A percentile compares a stretch with the other conserved stretches of the same genome.
Evolutionary conservation across 2,329 filamentous ascomycete species (phyloP).

Genomic region (Aureobasidium uvarum): DNA sequence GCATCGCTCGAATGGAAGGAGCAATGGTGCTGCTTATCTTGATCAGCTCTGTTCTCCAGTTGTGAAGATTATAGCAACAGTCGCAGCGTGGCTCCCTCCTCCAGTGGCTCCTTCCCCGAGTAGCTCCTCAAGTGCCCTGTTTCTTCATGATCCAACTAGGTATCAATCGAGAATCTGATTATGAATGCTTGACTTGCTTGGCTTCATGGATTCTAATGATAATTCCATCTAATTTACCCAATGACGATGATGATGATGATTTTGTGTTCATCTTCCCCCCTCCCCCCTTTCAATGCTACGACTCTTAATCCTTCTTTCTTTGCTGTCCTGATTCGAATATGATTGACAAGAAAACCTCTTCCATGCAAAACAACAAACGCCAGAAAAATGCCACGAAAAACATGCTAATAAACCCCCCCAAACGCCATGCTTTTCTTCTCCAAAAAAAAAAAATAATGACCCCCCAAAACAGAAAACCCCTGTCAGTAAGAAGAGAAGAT

Average conservation of each 20-base stretch:
- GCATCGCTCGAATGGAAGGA: too few relatives aligned
- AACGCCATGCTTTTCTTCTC: constrained; percentile 2
- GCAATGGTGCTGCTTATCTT: too few relatives aligned
- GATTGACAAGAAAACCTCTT: background rate
- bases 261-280: background rate
- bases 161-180: too few relatives aligned
- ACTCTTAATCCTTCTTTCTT: background rate
- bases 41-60: too few relatives aligned
- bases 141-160: too few relatives aligned
- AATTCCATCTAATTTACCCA: background rate
- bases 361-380: background rate
- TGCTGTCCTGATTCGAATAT: background rate
- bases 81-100: too few relatives aligned
- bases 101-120: too few relatives aligned
- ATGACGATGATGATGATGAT: background rate
- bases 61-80: too few relatives aligned
- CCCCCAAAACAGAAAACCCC: background rate
- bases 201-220: background rate
- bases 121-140: too few relatives aligned
- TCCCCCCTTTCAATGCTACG: background rate
- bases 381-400: background rate
- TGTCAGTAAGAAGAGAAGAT: background rate
- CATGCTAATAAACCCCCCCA: background rate
- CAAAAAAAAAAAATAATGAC: background rate
- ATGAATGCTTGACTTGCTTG: background rate